Evolutionary conservation across 306 rosid species (phyloP), one percentile per base, ranked within the genome.

Genomic region (Sicyos edulis): DNA sequence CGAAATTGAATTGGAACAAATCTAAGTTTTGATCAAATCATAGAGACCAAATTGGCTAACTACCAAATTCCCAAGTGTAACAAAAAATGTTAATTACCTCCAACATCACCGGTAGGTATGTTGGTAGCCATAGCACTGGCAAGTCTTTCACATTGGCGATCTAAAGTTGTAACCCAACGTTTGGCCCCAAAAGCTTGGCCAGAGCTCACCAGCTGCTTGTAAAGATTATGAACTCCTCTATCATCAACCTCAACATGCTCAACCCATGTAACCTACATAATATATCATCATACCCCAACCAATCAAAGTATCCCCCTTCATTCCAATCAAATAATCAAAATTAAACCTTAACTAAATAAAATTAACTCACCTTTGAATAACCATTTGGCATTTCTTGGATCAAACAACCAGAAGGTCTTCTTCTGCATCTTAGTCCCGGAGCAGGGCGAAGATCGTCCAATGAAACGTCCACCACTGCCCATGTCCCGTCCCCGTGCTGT

Each of bases 331-430:
- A 20, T 7, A 3, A 54, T 2, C 24, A 54, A 54, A 56, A 4
- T 56, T 3, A 1, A 8, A 6, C 9, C 20, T 0, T 14, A 2
- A 1, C 3, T 26, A 26, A 26, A 1, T 26, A 6, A 10, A 9
- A 4, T 4, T 42, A 44, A 11, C 0, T 13, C 71, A 91, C 99
- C 99, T 85, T 91, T 1, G 99, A 91, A 70, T 91, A 87, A 21
- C 99, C 99, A 79, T 95, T 95, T 10, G 99, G 97, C 97, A 91
- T 81, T 77, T 95, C 99, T 78, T 95, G 97, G 78, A 95, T 89
- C 54, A 95, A 83, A 75, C 99, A 95, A 57, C 99, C 99, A 2
- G 99, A 91, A 50, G 99, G 97, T 78, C 92, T 88, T 88, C 97
- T 86, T 78, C 90, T 83, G 47, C 91, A 86, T 77, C 87, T 81